A percentile compares a stretch with the other conserved stretches of the same genome.
These are phyloP conservation scores for Rhododendron kiyosumense DNA, from an alignment of 148 eudicot genomes.

Conservation along the genomic window DNA sequence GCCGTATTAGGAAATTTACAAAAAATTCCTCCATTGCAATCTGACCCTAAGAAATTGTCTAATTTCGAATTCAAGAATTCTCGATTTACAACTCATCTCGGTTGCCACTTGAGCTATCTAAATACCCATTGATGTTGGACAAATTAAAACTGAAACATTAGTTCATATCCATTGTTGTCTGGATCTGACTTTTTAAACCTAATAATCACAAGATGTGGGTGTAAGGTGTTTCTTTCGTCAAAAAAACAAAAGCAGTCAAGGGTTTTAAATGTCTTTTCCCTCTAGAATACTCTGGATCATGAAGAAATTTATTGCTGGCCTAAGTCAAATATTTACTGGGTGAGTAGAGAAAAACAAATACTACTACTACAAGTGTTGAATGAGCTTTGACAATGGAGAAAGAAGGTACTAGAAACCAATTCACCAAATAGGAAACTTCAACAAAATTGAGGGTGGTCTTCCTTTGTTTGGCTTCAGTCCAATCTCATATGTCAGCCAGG, in stretches of 20 bases:
- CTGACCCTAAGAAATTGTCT: no score
- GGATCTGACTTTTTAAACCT: neutral
- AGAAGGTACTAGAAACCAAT: neutral
- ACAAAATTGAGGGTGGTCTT: neutral
- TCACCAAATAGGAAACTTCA: neutral
- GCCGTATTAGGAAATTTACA: no score
- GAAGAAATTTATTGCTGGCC: neutral
- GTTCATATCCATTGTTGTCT: slow-evolving; percentile 4
- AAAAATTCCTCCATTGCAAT: no score
- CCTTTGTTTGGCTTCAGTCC: no score
- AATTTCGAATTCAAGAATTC: no score
- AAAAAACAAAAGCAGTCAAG: neutral
- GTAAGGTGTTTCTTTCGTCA: neutral
- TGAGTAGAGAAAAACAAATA: neutral
- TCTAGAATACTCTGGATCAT: neutral
- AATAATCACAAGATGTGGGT: neutral
- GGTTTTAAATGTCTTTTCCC: neutral
- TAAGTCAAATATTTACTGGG: neutral
- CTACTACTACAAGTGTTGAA: neutral
- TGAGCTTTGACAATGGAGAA: neutral
- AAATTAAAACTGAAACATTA: neutral
- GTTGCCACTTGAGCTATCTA: no score
- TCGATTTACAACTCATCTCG: no score
- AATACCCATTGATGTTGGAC: no score
- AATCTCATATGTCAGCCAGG: no score